These are phyloP conservation scores for Leccinum cinnamomeum DNA, from an alignment of 1,284 basidiomycete species.

Conservation along the genomic window DNA sequence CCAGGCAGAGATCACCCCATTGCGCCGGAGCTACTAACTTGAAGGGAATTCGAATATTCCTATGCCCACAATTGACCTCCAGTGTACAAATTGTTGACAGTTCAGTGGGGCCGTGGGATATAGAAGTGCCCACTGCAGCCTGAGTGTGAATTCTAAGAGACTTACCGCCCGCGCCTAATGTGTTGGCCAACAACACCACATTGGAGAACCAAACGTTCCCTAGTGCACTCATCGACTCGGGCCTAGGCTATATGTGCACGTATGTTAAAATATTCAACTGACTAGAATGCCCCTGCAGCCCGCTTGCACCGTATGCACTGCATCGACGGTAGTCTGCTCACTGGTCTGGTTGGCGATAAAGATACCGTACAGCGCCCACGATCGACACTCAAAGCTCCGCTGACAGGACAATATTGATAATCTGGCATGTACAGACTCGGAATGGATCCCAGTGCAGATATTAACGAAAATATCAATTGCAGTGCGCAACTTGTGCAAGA, in stretches of 20 bases:
- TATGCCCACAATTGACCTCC: slow-evolving; percentile 41
- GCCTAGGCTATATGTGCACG: not conserved
- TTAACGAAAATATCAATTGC: not conserved
- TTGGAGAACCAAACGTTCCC: no score
- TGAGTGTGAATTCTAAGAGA: no score
- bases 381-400: not conserved
- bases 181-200: not conserved
- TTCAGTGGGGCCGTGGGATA: slow-evolving; percentile 18
- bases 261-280: no score
- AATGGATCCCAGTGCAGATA: not conserved
- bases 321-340: not conserved
- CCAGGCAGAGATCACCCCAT: slow-evolving; percentile 44
- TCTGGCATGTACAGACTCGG: not conserved
- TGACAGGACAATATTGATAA: not conserved
- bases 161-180: not conserved
- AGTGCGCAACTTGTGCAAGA: not conserved
- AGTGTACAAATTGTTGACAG: slow-evolving; percentile 23
- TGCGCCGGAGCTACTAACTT: slow-evolving; percentile 12
- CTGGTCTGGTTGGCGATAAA: not conserved
- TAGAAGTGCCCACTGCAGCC: no score
- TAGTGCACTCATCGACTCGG: not conserved
- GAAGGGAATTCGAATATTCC: not conserved
- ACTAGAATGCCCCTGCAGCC: no score
- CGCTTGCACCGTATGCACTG: not conserved
- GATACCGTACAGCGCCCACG: not conserved